phyloP scores from a whole-genome alignment of 2,329 filamentous ascomycete genomes.

The Canariomyces notabilis region DNA sequence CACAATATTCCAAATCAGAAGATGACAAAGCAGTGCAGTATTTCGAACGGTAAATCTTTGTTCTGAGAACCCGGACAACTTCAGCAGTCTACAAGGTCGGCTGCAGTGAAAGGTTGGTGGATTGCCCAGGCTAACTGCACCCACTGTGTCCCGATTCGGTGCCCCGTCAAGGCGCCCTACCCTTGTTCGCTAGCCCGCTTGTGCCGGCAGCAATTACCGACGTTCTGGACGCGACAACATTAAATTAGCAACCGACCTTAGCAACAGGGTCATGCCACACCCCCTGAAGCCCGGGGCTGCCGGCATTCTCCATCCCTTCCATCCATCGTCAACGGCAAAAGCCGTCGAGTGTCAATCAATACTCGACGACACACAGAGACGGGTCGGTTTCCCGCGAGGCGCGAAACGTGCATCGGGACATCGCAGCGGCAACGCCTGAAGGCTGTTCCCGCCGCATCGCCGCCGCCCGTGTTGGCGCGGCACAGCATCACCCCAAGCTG shows the following conservation, averaged over 20 bases:
- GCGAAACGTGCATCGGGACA: conserved; percentile 3
- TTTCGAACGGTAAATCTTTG: no score
- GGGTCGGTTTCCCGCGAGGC: background rate
- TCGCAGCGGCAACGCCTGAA: conserved; percentile 9
- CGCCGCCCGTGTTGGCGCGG: conserved; percentile 22
- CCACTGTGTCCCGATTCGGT: conserved; percentile 1
- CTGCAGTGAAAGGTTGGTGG: no score
- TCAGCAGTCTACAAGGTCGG: no score
- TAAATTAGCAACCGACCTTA: background rate
- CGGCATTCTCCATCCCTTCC: conserved; percentile 23
- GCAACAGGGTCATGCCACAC: conserved; percentile 13
- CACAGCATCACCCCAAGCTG: conserved; percentile 13
- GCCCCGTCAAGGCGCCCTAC: background rate
- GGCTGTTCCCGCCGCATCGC: background rate
- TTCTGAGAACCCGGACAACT: no score
- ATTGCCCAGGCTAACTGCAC: no score
- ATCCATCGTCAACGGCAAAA: conserved; percentile 21
- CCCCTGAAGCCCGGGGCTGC: conserved; percentile 15
- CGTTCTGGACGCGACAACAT: conserved; percentile 21
- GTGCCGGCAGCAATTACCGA: conserved; percentile 16
- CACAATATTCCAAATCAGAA: no score
- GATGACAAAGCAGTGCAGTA: no score
- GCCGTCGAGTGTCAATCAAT: conserved; percentile 16
- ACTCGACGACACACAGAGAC: conserved; percentile 3
- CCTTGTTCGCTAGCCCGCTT: background rate